Base-by-base conservation (phyloP, 176 grass and related monocot genomes). In the Cenchrus fungigraminus region DNA sequence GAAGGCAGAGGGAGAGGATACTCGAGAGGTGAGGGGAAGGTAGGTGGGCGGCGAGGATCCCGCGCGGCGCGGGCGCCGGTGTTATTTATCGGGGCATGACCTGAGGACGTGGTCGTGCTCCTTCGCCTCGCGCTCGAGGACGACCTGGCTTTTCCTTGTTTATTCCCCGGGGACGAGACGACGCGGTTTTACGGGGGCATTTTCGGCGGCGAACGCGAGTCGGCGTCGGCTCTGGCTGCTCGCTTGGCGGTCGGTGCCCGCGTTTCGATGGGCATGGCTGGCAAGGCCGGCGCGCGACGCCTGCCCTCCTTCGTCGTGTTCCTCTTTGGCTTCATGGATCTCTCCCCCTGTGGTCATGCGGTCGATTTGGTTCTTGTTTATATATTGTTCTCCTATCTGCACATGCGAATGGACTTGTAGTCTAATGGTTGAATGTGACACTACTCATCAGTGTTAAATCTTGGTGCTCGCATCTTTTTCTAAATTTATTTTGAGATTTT, bases 111-210 rank as follows among this genome's bases (percentile, higher is more conserved):
- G 82, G 82, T 80, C 87, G 87, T 4, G 68, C 44, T 25, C 4
- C 10, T 52, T 12, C 45, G 20, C 69, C 3, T 58, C 37, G 34
- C 74, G 25, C 32, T 45, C 20, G 58, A 10, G 57, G 12, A 5
- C 43, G 22, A 79, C 43, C 15, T 9, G 76, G 58, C 34, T 52
- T 10, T 6, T 46, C 0, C 46, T 70, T 55, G 57, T 64, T 68
- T 47, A 32, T 58, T 70, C 4, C 9, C 37, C 15, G 29, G 74
- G 74, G 13, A 34, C 19, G 37, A 88, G 17, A 37, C 19, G 25
- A 89, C 81, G 87, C 76, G 76, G 87, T 74, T 84, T 88, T 73
- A 79, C 57, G 34, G 58, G 22, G 22, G 46, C 57, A 1, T 66
- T 79, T 79, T 25, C 43, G 57, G 25, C 69, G 78, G 20, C 20